Conservation (phyloP, 306 rosid genomes). For the Phaseolus lunatus region DNA sequence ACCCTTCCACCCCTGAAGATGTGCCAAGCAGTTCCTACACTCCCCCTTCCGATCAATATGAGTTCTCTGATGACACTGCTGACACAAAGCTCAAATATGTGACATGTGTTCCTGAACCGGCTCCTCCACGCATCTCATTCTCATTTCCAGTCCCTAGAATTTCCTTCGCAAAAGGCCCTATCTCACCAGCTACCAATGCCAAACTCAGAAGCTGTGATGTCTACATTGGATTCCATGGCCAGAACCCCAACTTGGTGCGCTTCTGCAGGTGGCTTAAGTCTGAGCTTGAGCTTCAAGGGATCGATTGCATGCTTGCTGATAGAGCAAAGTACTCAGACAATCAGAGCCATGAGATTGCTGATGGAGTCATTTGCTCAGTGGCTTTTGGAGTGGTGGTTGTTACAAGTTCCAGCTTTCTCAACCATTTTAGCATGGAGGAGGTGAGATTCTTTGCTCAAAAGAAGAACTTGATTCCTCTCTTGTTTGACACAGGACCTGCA, state of each 20-base stretch:
- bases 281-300: conserved; percentile 91
- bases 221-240: conserved; percentile 86
- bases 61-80: conserved; percentile 65
- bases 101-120: conserved; percentile 57
- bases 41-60: conserved; percentile 88
- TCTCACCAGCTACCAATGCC: conserved; percentile 67
- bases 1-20: conserved; percentile 64
- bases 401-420: conserved; percentile 65
- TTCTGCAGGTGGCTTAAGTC: conserved; percentile 88
- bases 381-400: conserved; percentile 78
- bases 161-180: conserved; percentile 72
- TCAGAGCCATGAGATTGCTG: conserved; percentile 88
- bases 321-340: conserved; percentile 74
- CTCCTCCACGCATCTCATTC: conserved; percentile 77
- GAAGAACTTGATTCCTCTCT: conserved; percentile 82
- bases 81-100: conserved; percentile 62
- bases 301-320: conserved; percentile 87
- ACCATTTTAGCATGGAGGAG: conserved; percentile 75
- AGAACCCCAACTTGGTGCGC: conserved; percentile 62
- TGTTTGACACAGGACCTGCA: conserved; percentile 64
- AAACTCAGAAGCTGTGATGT: conserved; percentile 83
- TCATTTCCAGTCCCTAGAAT: conserved; percentile 82
- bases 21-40: conserved; percentile 90
- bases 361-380: conserved; percentile 78
- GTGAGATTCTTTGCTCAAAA: conserved; percentile 84